phyloP scores from a whole-genome alignment of 2,329 filamentous ascomycete genomes.

The Nigrospora oryzae region DNA sequence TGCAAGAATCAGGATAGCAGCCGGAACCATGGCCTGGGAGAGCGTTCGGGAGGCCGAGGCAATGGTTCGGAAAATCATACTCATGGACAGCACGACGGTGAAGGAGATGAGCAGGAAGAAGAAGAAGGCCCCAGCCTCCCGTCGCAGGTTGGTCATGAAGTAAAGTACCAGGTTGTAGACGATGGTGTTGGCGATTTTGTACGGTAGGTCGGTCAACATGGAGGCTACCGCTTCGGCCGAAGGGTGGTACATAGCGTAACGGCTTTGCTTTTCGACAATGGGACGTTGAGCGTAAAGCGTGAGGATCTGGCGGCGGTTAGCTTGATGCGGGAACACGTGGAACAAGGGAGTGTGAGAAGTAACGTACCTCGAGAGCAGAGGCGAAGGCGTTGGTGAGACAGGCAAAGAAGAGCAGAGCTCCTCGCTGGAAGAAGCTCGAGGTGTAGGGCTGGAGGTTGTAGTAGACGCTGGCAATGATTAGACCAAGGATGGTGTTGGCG shows the following conservation, averaged over 20 bases:
- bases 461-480: constrained; percentile 72
- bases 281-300: constrained; percentile 79
- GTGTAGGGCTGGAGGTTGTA: constrained; percentile 60
- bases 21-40: constrained; percentile 51
- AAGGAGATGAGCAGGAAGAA: constrained; percentile 73
- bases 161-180: constrained; percentile 74
- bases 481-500: constrained; percentile 63
- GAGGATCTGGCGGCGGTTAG: constrained; percentile 47
- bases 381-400: constrained; percentile 76
- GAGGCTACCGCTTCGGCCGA: constrained; percentile 75
- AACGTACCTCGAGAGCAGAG: constrained; percentile 58
- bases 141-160: constrained; percentile 74
- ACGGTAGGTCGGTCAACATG: constrained; percentile 76
- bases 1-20: constrained; percentile 50
- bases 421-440: constrained; percentile 64
- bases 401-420: constrained; percentile 76
- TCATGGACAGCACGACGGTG: constrained; percentile 65
- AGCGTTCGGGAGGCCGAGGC: constrained; percentile 62
- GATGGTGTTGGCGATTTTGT: constrained; percentile 65
- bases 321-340: background rate
- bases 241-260: constrained; percentile 83
- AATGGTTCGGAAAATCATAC: constrained; percentile 74
- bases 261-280: constrained; percentile 81
- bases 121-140: constrained; percentile 69
- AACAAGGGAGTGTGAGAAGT: background rate